These are phyloP conservation scores for Wickerhamomyces subpelliculosus DNA, from an alignment of 805 yeast species.

Conservation along the genomic window DNA sequence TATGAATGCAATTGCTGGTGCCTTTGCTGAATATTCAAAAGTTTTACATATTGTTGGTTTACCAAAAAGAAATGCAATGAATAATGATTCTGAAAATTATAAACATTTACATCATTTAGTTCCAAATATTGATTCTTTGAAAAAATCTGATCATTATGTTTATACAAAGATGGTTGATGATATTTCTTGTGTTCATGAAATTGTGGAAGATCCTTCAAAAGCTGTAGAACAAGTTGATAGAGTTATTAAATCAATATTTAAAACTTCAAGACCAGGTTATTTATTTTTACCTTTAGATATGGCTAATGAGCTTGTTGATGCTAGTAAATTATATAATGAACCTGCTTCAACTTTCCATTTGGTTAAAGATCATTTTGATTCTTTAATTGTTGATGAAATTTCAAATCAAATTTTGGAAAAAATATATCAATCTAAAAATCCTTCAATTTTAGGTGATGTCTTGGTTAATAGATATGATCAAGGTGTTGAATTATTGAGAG, in stretches of 20 bases:
- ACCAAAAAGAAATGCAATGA: constrained; percentile 23
- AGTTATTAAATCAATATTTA: constrained; percentile 49
- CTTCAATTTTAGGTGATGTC: constrained; percentile 67
- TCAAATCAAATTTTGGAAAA: constrained; percentile 39
- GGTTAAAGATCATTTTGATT: constrained; percentile 13
- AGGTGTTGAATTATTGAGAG: constrained; percentile 34
- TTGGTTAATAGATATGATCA: constrained; percentile 56
- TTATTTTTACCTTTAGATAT: constrained; percentile 71
- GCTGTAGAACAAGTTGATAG: constrained; percentile 62
- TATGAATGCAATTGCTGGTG: constrained; percentile 74
- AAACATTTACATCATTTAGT: constrained; percentile 54
- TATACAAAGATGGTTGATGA: constrained; percentile 58
- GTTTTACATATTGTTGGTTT: constrained; percentile 81
- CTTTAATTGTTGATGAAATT: constrained; percentile 26
- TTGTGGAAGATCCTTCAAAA: constrained; percentile 34
- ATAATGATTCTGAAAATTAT: constrained; percentile 17
- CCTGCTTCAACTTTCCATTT: constrained; percentile 24
- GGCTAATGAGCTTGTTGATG: constrained; percentile 37
- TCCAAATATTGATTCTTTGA: constrained; percentile 39
- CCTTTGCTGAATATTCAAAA: constrained; percentile 77
- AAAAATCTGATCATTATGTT: constrained; percentile 56
- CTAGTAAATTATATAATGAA: constrained; percentile 24
- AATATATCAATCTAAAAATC: constrained; percentile 46
- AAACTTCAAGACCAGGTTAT: constrained; percentile 72
- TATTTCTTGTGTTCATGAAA: constrained; percentile 49